A percentile compares a stretch with the other conserved stretches of the same genome.
Evolutionary conservation across 768 basidiomycete genomes (phyloP).

Genomic region (Scleroderma bovista): DNA sequence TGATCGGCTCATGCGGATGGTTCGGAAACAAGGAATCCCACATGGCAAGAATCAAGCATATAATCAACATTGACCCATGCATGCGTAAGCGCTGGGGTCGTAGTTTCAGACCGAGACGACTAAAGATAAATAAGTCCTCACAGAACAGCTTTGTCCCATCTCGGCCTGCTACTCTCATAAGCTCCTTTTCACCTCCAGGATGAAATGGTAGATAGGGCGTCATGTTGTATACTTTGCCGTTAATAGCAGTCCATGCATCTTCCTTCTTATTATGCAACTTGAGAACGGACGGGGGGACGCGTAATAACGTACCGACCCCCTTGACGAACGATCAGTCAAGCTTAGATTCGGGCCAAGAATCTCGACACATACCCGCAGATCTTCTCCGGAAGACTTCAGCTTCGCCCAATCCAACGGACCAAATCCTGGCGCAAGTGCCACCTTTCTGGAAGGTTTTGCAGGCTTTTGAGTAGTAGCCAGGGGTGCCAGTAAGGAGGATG

Average conservation of each 20-base stretch:
- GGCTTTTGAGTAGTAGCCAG: constrained; percentile 60
- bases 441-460: constrained; percentile 63
- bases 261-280: constrained; percentile 76
- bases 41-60: constrained; percentile 90
- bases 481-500: constrained; percentile 49
- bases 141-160: constrained; percentile 95
- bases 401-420: constrained; percentile 93
- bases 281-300: constrained; percentile 72
- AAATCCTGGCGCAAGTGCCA: constrained; percentile 86
- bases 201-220: constrained; percentile 88
- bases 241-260: constrained; percentile 91
- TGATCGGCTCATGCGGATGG: constrained; percentile 34
- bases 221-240: constrained; percentile 95
- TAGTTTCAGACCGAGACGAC: background rate
- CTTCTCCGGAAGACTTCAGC: constrained; percentile 72
- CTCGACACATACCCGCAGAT: constrained; percentile 58
- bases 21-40: constrained; percentile 84
- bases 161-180: constrained; percentile 91
- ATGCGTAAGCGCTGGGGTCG: constrained; percentile 70
- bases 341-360: background rate
- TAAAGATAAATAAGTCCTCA: constrained; percentile 35
- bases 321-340: constrained; percentile 25
- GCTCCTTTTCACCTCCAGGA: constrained; percentile 89
- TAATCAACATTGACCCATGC: constrained; percentile 97
- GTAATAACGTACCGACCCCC: constrained; percentile 65